Conservation (phyloP, 306 rosid species). For the apple (Malus domestica) region DNA sequence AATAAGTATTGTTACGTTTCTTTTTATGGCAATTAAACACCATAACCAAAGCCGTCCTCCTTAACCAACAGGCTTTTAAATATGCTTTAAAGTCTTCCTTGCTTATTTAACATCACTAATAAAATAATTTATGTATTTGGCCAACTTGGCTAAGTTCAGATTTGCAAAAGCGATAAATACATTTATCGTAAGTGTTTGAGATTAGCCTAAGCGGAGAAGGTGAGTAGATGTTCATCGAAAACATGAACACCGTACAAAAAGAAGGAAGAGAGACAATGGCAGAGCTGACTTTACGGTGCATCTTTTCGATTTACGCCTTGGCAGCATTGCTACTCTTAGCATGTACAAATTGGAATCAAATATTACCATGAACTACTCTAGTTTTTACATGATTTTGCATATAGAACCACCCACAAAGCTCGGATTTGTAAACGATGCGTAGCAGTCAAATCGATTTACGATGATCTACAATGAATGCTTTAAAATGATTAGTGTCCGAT, state of each 20-base stretch:
- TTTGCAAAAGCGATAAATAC: no score
- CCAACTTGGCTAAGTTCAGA: no score
- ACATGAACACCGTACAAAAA: background rate
- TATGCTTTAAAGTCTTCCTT: no score
- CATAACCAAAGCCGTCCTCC: background rate
- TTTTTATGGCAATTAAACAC: no score
- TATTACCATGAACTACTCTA: background rate
- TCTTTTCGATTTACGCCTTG: background rate
- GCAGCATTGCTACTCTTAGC: background rate
- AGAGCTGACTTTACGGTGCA: background rate
- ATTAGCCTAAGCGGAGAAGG: no score
- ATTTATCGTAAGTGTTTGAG: no score
- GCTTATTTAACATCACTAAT: no score
- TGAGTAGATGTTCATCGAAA: no score
- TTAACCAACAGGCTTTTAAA: background rate
- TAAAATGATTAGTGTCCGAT: background rate
- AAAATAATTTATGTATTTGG: no score
- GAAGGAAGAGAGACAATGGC: background rate
- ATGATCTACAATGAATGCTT: conserved; percentile 10
- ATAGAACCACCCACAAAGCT: background rate
- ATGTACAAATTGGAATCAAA: background rate
- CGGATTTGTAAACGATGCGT: background rate
- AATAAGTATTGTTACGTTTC: background rate
- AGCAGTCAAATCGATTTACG: conserved; percentile 5
- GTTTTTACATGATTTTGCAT: conserved; percentile 9